Base-by-base conservation (phyloP, 345 rosid species). In the Linum trigynum region DNA sequence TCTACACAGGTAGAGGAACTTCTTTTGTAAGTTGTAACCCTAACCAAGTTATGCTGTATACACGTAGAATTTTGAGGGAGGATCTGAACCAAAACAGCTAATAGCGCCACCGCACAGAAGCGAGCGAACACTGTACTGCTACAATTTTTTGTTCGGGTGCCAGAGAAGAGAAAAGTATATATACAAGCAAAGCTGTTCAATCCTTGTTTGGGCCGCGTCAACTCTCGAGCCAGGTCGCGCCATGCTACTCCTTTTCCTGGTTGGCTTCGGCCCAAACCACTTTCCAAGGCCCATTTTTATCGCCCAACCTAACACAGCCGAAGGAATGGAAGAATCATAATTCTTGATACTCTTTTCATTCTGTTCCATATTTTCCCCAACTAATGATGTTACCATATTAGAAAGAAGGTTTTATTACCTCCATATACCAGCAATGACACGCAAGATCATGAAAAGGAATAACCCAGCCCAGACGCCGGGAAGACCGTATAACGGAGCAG, bases 371-470 rank as follows among this genome's bases (percentile, higher is more conserved):
- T 12, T 39, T 9, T 3, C 15, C 2, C 4, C 39, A 39, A 38
- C 5, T n/a, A 37, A 5, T 37, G 42, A 58, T 23, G 14, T 39
- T 56, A 57, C 23, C 37, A 1, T 45, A 16, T 2, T 1, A 10
- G 7, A 7, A 48, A 71, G 57, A 9, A 51, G 50, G 71, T 50
- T 17, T 42, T 3, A n/a, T 76, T 85, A 94, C 99, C 99, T 90
- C 90, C 95, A 90, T 39, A 82, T 53, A 68, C 99, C 99, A 1
- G 96, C 92, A 32, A 74, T 74, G 12, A 90, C 84, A 14, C 97
- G 85, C 80, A 94, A 82, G 63, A 85, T 73, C 96, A 94, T 94
- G 85, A 94, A 90, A 75, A 94, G 83, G 71, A 90, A 90, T 67
- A 90, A 79, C 61, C 99, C 96, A 2, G 83, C 63, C 99, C 99